Base-by-base conservation (phyloP, 768 basidiomycete species). In the Calvatia gigantea region DNA sequence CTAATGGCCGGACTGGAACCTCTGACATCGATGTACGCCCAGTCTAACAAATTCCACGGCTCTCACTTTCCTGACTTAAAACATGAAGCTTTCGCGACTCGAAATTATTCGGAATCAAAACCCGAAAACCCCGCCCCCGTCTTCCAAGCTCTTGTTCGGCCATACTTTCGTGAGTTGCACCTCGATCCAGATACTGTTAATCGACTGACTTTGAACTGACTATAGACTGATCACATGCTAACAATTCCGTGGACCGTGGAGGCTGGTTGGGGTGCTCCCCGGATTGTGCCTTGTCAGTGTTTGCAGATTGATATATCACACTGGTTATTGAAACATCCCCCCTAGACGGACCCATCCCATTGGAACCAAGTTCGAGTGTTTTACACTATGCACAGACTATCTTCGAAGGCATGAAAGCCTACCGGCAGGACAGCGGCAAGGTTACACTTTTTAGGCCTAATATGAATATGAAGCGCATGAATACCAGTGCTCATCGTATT, bases 381-480 rank as follows among this genome's bases (percentile, higher is more conserved):
- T 76, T 98, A 56, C 95, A 98, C 69, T 98, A 98, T 72, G 94
- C 94, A 0, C 92, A 94, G 62, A 82, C 87, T 43, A 76, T 87
- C 43, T 96, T 98, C 65, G 95, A 98, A 69, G 92, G 95, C 15
- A 84, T 97, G 83, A 98, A 98, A 69, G 95, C 95, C 1, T 98
- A 96, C 73, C 78, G 86, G 45, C 83, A 86, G 60, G 70, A 81
- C 33, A 72, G 81, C 45, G 94, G 87, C 32, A 84, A 80, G 25
- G 83, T 94, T 19, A 83, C 87, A 15, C 72, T 98, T 61, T 98
- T 98, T 80, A 78, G 95, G 42, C 96, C 95, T 2, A 92, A 97
- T 71, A 91, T 92, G 91, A 97, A 98, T 74, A 96, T 98, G 94
- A 86, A 85, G 65, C 85, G 95, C 25, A 94, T 98, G 94, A 93